A percentile compares a stretch with the other conserved stretches of the same genome.
Evolutionary conservation across 2,329 filamentous ascomycete species (phyloP).

Genomic region (Talaromyces sp.): DNA sequence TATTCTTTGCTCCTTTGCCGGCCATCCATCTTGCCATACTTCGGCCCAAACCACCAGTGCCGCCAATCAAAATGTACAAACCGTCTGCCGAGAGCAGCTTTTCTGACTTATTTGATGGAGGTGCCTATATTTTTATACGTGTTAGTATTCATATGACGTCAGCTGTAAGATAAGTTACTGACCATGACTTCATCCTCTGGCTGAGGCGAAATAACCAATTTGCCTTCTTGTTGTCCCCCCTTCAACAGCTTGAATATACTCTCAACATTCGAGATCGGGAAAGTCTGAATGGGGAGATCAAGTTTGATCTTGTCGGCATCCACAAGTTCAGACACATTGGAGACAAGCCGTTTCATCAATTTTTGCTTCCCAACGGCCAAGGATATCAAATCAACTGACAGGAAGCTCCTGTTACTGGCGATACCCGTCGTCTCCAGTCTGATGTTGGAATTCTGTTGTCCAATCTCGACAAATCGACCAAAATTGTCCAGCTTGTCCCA

Average conservation of each 20-base stretch:
- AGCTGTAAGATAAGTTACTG: not conserved
- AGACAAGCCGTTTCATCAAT: not conserved
- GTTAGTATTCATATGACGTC: not conserved
- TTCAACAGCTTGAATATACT: not conserved
- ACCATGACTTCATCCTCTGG: not conserved
- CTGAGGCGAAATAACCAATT: not conserved
- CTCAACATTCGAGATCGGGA: not conserved
- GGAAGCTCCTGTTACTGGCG: not conserved
- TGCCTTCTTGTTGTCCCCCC: not conserved
- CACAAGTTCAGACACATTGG: not conserved
- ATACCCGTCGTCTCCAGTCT: not conserved
- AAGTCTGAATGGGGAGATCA: not conserved
- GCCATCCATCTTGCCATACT: not conserved
- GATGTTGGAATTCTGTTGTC: not conserved
- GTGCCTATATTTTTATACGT: not conserved
- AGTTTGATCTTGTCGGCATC: not conserved
- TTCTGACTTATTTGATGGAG: not conserved
- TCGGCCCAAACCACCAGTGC: not conserved
- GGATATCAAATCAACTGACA: not conserved
- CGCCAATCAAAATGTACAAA: not conserved
- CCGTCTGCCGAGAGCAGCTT: not conserved
- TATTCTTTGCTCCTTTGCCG: not conserved
- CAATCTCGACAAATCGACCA: not conserved
- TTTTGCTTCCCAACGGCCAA: not conserved
- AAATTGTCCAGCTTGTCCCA: not conserved